Evolutionary conservation across 345 rosid genomes (phyloP).

Genomic region (Syzygium jambos): DNA sequence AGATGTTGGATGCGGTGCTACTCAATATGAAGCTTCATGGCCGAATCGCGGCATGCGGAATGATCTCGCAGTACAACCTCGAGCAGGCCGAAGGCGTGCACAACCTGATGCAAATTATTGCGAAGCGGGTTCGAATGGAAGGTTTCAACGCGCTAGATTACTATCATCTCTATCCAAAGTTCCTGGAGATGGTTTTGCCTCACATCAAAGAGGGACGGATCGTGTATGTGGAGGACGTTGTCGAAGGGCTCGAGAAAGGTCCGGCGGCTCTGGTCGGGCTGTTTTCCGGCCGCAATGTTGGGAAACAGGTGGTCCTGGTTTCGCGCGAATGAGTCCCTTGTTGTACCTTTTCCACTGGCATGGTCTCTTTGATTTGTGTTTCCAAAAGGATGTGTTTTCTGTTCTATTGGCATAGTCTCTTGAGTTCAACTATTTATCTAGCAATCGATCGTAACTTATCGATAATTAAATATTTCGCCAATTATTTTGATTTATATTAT

Average conservation of each 20-base stretch:
- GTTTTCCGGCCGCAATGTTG: not conserved
- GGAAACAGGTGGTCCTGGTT: not conserved
- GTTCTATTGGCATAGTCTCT: not conserved
- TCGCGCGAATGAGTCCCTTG: not conserved
- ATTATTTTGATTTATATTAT: not conserved
- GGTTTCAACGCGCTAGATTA: not conserved
- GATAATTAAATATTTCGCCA: not conserved
- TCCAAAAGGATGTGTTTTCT: not conserved
- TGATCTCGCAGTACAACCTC: not conserved
- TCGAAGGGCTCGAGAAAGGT: not conserved
- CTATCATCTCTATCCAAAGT: not conserved
- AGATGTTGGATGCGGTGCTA: not conserved
- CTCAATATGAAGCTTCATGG: slow-evolving; percentile 1
- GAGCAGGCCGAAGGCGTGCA: not conserved
- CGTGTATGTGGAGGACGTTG: not conserved
- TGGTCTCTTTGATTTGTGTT: not conserved
- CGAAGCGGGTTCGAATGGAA: not conserved
- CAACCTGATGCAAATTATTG: not conserved
- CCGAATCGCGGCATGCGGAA: not conserved
- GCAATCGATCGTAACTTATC: not conserved
- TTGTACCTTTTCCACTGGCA: not conserved
- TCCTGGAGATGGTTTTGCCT: not conserved
- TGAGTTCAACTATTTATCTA: not conserved
- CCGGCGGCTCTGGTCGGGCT: not conserved
- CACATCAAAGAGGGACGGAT: not conserved